Conservation (phyloP, 768 basidiomycete species). For the Kondoa subrosea region DNA sequence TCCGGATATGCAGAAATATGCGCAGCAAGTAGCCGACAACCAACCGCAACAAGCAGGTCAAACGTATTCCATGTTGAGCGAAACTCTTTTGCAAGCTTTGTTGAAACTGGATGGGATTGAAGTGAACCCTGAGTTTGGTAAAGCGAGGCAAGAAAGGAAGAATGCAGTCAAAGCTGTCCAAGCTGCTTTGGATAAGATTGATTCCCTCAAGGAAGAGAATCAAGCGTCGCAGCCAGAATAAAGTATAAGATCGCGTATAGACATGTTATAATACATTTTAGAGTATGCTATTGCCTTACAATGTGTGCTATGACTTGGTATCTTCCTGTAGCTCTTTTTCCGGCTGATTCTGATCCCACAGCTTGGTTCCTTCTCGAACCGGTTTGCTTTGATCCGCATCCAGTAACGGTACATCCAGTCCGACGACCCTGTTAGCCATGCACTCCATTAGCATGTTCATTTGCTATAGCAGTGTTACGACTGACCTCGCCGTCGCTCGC, state of each 20-base stretch:
- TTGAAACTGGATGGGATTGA: slow-evolving; percentile 1
- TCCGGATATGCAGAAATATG: not conserved
- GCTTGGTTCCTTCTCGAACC: not conserved
- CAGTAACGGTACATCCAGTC: not conserved
- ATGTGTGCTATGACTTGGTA: no score
- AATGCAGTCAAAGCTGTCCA: not conserved
- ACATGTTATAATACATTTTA: not conserved
- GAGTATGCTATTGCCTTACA: no score
- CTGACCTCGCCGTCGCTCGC: not conserved
- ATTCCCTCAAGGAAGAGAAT: not conserved
- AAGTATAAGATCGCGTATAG: no score
- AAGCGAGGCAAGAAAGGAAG: slow-evolving; percentile 2
- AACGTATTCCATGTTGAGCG: not conserved
- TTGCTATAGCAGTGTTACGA: not conserved
- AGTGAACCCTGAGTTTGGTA: not conserved
- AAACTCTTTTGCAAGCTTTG: slow-evolving; percentile 6
- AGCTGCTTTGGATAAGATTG: slow-evolving; percentile 1
- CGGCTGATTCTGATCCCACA: no score
- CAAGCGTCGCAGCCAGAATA: not conserved
- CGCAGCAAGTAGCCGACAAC: not conserved
- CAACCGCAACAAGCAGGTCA: not conserved
- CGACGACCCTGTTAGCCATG: not conserved
- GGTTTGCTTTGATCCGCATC: not conserved
- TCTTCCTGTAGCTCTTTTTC: no score
- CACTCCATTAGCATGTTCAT: not conserved